Percentiles rank a stretch among this genome's conserved stretches.
phyloP scores from a whole-genome alignment of 1,284 basidiomycete species.

The Takashimella koratensis region DNA sequence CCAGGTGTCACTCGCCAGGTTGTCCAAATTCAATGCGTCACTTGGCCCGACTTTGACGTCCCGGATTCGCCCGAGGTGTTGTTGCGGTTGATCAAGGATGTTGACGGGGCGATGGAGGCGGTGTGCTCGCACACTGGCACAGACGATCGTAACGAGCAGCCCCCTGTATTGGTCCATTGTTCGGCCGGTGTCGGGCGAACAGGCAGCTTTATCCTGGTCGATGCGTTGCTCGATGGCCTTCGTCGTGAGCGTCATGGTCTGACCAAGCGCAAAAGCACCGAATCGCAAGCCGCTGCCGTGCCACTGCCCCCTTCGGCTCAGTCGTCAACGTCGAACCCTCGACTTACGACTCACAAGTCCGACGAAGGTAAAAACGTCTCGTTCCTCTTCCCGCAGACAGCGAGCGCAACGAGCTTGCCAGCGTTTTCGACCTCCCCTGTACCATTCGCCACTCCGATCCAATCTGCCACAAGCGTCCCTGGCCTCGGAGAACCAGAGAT shows the following conservation, averaged over 20 bases:
- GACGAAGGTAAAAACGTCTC: not conserved
- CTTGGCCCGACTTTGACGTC: slow-evolving; percentile 93
- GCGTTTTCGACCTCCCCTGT: not conserved
- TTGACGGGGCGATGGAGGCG: slow-evolving; percentile 58
- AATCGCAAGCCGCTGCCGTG: not conserved
- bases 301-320: not conserved
- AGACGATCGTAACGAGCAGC: slow-evolving; percentile 23
- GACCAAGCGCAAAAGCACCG: not conserved
- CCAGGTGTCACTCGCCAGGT: slow-evolving; percentile 59
- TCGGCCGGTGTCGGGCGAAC: slow-evolving; percentile 90
- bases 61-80: slow-evolving; percentile 73
- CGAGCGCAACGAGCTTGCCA: not conserved
- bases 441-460: not conserved
- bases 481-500: not conserved
- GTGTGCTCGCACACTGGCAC: slow-evolving; percentile 48
- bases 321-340: not conserved
- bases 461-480: not conserved
- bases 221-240: slow-evolving; percentile 76
- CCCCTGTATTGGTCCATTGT: slow-evolving; percentile 51
- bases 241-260: slow-evolving; percentile 53
- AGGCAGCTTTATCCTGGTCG: slow-evolving; percentile 84
- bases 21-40: slow-evolving; percentile 77
- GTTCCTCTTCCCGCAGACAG: slow-evolving; percentile 1
- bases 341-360: not conserved
- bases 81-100: slow-evolving; percentile 63